Conservation (phyloP, 495 filamentous ascomycete species). For the Xylaria flabelliformis region DNA sequence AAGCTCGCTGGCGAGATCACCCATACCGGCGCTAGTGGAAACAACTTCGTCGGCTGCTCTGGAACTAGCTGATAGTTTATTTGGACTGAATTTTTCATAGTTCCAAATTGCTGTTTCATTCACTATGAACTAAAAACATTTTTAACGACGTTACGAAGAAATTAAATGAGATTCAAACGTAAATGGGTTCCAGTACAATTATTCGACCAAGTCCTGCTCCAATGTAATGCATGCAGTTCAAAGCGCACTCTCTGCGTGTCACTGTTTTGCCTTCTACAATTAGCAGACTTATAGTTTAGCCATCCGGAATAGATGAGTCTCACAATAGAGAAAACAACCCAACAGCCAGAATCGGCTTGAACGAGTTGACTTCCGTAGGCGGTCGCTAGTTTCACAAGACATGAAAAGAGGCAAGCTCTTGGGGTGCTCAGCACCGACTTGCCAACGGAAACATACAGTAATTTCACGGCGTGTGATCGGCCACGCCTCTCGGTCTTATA, state of each 20-base stretch:
- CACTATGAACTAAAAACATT: background rate
- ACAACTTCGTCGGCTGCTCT: conserved; percentile 61
- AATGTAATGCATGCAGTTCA: background rate
- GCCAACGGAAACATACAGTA: background rate
- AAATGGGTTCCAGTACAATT: background rate
- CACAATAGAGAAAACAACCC: too few relatives aligned
- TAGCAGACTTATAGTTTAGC: background rate
- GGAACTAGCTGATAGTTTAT: conserved; percentile 30
- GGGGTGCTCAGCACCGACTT: too few relatives aligned
- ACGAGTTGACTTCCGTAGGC: too few relatives aligned
- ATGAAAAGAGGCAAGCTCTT: too few relatives aligned
- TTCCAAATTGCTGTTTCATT: background rate
- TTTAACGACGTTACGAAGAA: background rate
- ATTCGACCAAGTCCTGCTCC: background rate
- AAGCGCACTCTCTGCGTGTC: background rate
- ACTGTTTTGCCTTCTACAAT: background rate
- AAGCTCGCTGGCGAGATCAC: conserved; percentile 65
- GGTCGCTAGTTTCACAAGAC: too few relatives aligned
- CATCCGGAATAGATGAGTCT: background rate
- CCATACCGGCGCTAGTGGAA: conserved; percentile 67
- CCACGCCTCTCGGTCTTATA: background rate
- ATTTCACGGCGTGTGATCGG: background rate
- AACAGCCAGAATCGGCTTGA: too few relatives aligned
- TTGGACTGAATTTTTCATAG: background rate
- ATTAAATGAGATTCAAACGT: background rate